Percentiles rank a stretch among this genome's conserved stretches.
Conservation (phyloP, 176 grass and related monocot genomes). For the Pharus latifolius region DNA sequence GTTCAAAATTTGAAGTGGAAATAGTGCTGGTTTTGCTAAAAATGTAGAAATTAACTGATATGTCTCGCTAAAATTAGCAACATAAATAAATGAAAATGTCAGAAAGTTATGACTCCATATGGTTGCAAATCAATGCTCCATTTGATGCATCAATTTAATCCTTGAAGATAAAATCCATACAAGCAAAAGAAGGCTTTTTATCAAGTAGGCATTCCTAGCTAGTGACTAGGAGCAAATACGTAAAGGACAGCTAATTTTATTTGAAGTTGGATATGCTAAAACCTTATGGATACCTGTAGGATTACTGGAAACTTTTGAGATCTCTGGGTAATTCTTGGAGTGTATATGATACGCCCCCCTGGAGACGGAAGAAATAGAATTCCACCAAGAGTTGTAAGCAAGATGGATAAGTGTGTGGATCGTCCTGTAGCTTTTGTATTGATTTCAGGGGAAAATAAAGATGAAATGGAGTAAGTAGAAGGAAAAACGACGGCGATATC, state of each 20-base stretch:
- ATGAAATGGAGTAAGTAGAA: too few species aligned
- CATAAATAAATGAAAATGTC: too few species aligned
- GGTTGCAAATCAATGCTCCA: background rate
- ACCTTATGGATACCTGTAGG: background rate
- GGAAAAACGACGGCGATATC: background rate
- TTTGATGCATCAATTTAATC: background rate
- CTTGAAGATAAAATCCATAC: background rate
- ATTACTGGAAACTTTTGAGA: background rate
- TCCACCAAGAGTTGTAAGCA: too few species aligned
- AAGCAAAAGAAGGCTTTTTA: background rate
- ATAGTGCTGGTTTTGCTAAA: too few species aligned
- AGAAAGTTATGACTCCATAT: constrained; percentile 1
- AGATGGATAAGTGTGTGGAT: background rate
- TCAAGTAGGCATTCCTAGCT: background rate
- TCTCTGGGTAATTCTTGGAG: background rate
- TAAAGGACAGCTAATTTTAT: background rate
- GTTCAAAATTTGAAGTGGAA: too few species aligned
- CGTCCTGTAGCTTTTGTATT: background rate
- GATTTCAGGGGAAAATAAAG: too few species aligned
- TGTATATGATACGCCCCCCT: background rate
- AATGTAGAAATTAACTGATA: too few species aligned
- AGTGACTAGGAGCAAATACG: background rate
- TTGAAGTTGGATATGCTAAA: background rate
- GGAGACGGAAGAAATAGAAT: background rate
- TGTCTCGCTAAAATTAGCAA: too few species aligned